A percentile compares a stretch with the other conserved stretches of the same genome.
These are phyloP conservation scores for Pistacia vera DNA, from an alignment of 345 rosid species.

Conservation along the genomic window DNA sequence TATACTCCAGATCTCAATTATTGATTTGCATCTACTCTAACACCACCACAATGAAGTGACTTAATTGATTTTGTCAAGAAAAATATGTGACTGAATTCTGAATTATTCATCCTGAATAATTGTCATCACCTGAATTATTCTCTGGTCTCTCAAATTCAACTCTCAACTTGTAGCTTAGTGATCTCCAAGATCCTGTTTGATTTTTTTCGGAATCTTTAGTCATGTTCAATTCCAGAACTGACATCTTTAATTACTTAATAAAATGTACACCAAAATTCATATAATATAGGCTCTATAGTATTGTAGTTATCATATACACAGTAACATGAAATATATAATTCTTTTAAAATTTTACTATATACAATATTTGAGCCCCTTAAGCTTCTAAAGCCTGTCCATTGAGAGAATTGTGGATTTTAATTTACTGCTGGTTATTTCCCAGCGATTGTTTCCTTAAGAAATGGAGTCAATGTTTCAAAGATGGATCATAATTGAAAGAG, in stretches of 20 bases:
- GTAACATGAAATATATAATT: no score
- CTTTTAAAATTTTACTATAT: no score
- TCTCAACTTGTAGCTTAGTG: background rate
- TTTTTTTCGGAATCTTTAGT: conserved; percentile 4
- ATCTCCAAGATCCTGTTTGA: conserved; percentile 12
- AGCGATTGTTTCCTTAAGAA: no score
- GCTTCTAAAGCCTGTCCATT: no score
- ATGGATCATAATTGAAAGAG: no score
- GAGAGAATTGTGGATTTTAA: background rate
- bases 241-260: background rate
- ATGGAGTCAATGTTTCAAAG: no score
- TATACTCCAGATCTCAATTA: background rate
- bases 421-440: no score
- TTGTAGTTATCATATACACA: no score
- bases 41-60: background rate
- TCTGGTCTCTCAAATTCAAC: background rate
- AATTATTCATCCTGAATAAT: background rate
- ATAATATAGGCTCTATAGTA: background rate
- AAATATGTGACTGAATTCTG: background rate
- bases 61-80: background rate
- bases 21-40: background rate
- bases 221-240: conserved; percentile 5
- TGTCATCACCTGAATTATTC: background rate
- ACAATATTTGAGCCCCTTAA: no score
- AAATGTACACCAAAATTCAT: background rate